Evolutionary conservation across 345 rosid species (phyloP).

Genomic region (Populus davidiana): DNA sequence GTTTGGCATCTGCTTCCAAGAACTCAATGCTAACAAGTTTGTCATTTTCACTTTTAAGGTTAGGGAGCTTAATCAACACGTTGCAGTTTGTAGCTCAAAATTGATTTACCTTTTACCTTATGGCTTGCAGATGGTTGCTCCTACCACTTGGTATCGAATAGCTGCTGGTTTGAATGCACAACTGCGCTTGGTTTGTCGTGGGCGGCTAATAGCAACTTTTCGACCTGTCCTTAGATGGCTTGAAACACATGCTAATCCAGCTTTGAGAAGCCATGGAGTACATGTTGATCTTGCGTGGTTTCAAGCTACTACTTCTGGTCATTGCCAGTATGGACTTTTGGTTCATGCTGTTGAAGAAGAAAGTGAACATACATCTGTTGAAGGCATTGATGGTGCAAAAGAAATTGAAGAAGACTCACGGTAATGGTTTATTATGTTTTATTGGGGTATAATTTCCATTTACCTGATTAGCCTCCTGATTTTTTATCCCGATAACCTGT

Average conservation of each 20-base stretch:
- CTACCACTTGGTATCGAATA: slow-evolving; percentile 90
- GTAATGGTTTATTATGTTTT: slow-evolving; percentile 38
- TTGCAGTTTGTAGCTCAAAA: slow-evolving; percentile 20
- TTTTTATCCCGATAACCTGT: not conserved
- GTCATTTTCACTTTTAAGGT: not conserved
- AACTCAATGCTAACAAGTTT: not conserved
- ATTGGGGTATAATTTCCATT: not conserved
- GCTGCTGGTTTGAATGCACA: slow-evolving; percentile 98
- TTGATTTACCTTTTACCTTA: slow-evolving; percentile 11
- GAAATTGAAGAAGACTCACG: slow-evolving; percentile 40
- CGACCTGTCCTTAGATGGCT: slow-evolving; percentile 73
- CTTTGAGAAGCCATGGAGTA: slow-evolving; percentile 58
- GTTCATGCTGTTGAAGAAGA: slow-evolving; percentile 56
- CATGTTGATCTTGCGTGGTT: slow-evolving; percentile 92
- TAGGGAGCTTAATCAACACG: not conserved
- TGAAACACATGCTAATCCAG: slow-evolving; percentile 90
- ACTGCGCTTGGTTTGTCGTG: slow-evolving; percentile 82
- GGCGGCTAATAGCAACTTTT: slow-evolving; percentile 68
- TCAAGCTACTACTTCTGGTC: slow-evolving; percentile 74
- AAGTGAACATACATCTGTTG: slow-evolving; percentile 36
- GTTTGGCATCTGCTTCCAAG: slow-evolving; percentile 33
- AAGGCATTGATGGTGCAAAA: slow-evolving; percentile 34
- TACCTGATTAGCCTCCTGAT: not conserved
- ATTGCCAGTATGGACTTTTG: slow-evolving; percentile 84
- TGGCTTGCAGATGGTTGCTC: slow-evolving; percentile 61